These are phyloP conservation scores for Suhomyces kunorum DNA, from an alignment of 1,139 yeast genomes.

Conservation along the genomic window DNA sequence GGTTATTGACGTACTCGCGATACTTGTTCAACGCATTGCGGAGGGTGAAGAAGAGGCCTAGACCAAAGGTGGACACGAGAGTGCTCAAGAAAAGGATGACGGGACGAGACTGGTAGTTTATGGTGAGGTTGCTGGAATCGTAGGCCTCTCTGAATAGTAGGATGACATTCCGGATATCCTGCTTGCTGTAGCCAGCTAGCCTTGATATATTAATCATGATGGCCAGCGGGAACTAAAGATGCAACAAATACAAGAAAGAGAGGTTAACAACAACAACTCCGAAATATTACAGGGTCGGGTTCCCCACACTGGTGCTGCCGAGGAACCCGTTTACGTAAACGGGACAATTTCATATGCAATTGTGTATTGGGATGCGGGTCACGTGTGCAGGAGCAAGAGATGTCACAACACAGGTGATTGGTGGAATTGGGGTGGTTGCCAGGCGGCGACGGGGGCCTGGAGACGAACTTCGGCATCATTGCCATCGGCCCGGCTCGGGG, in stretches of 20 bases:
- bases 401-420: too few species aligned
- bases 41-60: constrained; percentile 41
- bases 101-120: constrained; percentile 49
- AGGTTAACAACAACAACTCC: background rate
- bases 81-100: constrained; percentile 48
- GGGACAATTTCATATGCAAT: constrained; percentile 1
- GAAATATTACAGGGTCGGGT: background rate
- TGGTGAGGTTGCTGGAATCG: constrained; percentile 39
- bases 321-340: constrained; percentile 4
- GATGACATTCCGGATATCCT: constrained; percentile 38
- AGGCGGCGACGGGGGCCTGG: too few species aligned
- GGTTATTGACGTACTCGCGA: constrained; percentile 32
- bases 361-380: background rate
- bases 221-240: constrained; percentile 1
- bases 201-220: constrained; percentile 40
- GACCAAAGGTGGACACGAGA: constrained; percentile 44
- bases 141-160: constrained; percentile 42
- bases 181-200: constrained; percentile 35
- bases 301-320: constrained; percentile 6
- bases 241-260: too few species aligned
- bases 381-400: too few species aligned
- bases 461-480: too few species aligned
- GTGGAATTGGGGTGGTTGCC: too few species aligned
- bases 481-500: too few species aligned
- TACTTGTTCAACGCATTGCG: constrained; percentile 34